These are phyloP conservation scores for Phlebiopsis gigantea DNA, from an alignment of 768 basidiomycete species.

Conservation along the genomic window DNA sequence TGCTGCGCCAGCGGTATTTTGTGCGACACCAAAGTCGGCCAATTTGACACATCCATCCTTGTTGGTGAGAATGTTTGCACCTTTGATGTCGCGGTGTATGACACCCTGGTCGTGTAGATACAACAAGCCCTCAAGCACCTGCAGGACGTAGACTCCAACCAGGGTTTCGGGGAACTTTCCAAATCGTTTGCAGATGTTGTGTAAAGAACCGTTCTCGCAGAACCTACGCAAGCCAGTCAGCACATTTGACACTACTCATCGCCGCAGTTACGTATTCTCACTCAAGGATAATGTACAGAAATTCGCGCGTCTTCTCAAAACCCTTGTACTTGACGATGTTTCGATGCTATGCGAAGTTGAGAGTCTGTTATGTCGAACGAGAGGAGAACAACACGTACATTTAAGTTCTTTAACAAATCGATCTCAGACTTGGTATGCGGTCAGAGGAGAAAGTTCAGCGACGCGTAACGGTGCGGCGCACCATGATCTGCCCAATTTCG, in stretches of 20 bases:
- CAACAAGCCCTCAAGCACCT: slow-evolving; percentile 91
- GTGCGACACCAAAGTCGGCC: slow-evolving; percentile 98
- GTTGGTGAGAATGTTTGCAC: slow-evolving; percentile 96
- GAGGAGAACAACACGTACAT: slow-evolving; percentile 44
- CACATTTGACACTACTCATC: too few species aligned
- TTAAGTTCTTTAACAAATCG: slow-evolving; percentile 93
- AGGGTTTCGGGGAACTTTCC: slow-evolving; percentile 98
- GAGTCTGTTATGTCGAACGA: not conserved
- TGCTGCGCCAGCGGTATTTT: slow-evolving; percentile 65
- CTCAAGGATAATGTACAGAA: slow-evolving; percentile 96
- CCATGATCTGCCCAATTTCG: slow-evolving; percentile 97
- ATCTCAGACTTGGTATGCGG: slow-evolving; percentile 79
- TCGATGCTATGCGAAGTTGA: slow-evolving; percentile 54
- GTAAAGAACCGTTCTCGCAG: slow-evolving; percentile 97
- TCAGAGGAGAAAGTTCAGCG: not conserved
- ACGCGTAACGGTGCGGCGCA: slow-evolving; percentile 28
- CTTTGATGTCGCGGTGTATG: slow-evolving; percentile 98
- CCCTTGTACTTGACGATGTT: slow-evolving; percentile 99
- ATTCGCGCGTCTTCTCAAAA: slow-evolving; percentile 91
- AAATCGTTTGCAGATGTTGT: slow-evolving; percentile 93
- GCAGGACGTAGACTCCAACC: slow-evolving; percentile 94
- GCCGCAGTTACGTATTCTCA: slow-evolving; percentile 31
- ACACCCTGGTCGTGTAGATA: slow-evolving; percentile 99
- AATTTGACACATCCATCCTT: slow-evolving; percentile 98
- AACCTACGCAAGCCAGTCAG: slow-evolving; percentile 44